These are phyloP conservation scores for Dillenia turbinata DNA, from an alignment of 164 flowering plant genomes.

Conservation along the genomic window DNA sequence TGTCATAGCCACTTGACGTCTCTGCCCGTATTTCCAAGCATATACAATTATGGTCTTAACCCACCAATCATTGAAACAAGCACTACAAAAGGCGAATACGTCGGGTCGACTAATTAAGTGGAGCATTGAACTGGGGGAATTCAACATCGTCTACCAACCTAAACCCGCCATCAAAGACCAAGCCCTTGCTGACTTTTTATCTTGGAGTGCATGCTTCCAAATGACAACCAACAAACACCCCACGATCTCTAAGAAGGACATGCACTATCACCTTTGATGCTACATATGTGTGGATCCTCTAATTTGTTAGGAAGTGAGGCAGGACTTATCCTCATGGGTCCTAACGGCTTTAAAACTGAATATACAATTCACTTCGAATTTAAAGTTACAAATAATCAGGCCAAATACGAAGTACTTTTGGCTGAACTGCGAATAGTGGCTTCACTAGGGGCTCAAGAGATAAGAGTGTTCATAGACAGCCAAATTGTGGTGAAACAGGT, in stretches of 20 bases:
- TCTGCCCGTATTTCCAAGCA: conserved; percentile 1
- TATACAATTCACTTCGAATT: no score
- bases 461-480: background rate
- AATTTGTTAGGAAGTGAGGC: background rate
- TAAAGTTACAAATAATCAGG: background rate
- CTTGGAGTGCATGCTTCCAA: background rate
- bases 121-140: background rate
- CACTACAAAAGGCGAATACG: background rate
- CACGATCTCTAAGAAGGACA: background rate
- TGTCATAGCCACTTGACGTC: background rate
- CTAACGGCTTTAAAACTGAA: background rate
- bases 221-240: background rate
- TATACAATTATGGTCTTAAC: conserved; percentile 4
- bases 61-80: background rate
- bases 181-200: conserved; percentile 3
- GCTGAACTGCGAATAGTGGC: background rate
- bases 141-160: background rate
- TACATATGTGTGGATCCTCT: background rate
- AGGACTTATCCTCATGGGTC: background rate
- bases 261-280: background rate
- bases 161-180: conserved; percentile 4
- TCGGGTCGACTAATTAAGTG: conserved; percentile 2
- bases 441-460: background rate
- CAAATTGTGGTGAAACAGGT: background rate
- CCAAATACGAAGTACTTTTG: background rate